phyloP scores from a whole-genome alignment of 805 yeast species.

The Yarrowia porcina region DNA sequence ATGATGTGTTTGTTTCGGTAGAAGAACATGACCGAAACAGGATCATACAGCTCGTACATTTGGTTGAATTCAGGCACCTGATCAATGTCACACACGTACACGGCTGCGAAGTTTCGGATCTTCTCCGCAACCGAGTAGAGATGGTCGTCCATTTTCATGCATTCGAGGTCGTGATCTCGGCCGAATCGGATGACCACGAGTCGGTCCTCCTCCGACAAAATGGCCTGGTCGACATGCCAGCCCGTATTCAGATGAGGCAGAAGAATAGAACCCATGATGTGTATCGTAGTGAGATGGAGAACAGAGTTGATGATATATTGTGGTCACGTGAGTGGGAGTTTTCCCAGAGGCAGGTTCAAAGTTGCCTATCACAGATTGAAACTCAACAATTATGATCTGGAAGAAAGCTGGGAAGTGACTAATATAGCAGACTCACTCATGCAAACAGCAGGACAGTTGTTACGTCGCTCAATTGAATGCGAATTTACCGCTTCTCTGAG shows the following conservation, averaged over 20 bases:
- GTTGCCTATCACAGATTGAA: no score
- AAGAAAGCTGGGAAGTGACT: no score
- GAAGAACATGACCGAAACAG: constrained; percentile 90
- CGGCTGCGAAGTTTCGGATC: constrained; percentile 80
- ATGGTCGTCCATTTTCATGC: constrained; percentile 88
- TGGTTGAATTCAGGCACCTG: constrained; percentile 86
- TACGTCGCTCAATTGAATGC: no score
- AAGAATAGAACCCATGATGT: constrained; percentile 74
- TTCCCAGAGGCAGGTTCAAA: no score
- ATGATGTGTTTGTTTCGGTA: constrained; percentile 90
- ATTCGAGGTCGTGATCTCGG: constrained; percentile 64
- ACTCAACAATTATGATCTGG: no score
- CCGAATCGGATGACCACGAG: constrained; percentile 89
- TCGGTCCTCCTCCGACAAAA: constrained; percentile 79
- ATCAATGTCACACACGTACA: constrained; percentile 84
- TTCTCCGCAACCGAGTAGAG: constrained; percentile 76
- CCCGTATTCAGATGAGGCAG: constrained; percentile 78
- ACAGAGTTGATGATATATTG: background rate
- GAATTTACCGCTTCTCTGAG: no score
- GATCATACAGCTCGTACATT: constrained; percentile 88
- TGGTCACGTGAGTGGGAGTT: background rate
- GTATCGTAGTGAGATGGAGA: background rate
- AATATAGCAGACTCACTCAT: no score
- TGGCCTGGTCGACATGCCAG: constrained; percentile 97
- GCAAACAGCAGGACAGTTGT: no score